Conservation (phyloP, 176 grass and related monocot genomes). For the Phoenix roebelenii region DNA sequence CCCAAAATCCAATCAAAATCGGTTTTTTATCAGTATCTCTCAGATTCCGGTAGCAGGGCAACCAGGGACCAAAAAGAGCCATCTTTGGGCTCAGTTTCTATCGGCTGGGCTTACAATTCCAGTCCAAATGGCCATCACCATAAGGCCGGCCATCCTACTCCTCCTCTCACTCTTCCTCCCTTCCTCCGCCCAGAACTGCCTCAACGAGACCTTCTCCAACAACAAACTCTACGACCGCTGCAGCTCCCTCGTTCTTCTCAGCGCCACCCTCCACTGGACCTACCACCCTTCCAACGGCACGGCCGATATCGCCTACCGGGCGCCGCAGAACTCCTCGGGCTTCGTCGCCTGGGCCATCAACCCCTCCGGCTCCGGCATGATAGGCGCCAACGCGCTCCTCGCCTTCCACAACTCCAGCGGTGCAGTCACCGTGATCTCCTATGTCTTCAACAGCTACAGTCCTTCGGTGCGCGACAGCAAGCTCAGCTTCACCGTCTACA, state of each 20-base stretch:
- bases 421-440: conserved; percentile 8
- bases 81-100: too few relatives aligned
- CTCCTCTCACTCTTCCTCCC: conserved; percentile 8
- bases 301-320: conserved; percentile 38
- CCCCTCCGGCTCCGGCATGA: conserved; percentile 12
- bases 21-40: too few relatives aligned
- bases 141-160: neutral
- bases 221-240: conserved; percentile 25
- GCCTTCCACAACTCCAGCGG: conserved; percentile 17
- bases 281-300: conserved; percentile 40
- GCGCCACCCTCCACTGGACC: conserved; percentile 39
- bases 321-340: neutral
- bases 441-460: neutral
- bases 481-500: conserved; percentile 22
- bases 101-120: too few relatives aligned
- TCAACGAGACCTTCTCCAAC: conserved; percentile 1
- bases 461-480: conserved; percentile 17
- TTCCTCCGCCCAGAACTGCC: conserved; percentile 1
- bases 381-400: conserved; percentile 25
- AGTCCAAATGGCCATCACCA: too few relatives aligned
- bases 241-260: conserved; percentile 22
- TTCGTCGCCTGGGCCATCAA: conserved; percentile 38
- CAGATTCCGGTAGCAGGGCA: too few relatives aligned
- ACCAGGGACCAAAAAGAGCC: too few relatives aligned
- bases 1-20: too few relatives aligned